These are phyloP conservation scores for Casuarina equisetifolia DNA, from an alignment of 306 rosid species.

Conservation along the genomic window DNA sequence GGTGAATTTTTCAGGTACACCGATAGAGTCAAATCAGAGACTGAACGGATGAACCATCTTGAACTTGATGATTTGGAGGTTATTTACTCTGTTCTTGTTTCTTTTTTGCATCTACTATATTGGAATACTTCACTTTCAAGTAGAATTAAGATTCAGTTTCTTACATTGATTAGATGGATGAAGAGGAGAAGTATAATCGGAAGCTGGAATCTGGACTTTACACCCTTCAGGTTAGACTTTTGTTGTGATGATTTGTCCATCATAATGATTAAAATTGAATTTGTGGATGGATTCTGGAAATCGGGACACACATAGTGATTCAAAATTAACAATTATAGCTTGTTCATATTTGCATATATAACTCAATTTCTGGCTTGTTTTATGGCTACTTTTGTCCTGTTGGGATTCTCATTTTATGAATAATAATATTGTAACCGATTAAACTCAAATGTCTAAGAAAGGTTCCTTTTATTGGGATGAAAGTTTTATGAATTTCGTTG, in stretches of 20 bases:
- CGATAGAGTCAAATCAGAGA: conserved; percentile 79
- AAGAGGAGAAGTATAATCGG: conserved; percentile 88
- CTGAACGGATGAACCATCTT: conserved; percentile 59
- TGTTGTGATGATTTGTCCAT: conserved; percentile 2
- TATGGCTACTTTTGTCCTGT: neutral
- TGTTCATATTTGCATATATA: neutral
- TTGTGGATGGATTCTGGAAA: neutral
- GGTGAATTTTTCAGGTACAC: conserved; percentile 60
- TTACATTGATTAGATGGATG: conserved; percentile 69
- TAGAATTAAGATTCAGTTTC: conserved; percentile 11
- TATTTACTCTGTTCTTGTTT: conserved; percentile 11
- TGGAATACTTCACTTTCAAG: conserved; percentile 3
- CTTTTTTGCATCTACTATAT: conserved; percentile 9
- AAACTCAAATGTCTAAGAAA: neutral
- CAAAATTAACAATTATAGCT: neutral
- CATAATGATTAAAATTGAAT: neutral
- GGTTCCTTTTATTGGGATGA: neutral
- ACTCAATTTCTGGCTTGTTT: neutral
- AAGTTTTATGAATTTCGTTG: neutral
- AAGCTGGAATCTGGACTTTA: conserved; percentile 95
- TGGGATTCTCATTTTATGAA: neutral
- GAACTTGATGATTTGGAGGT: conserved; percentile 94
- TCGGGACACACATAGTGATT: neutral
- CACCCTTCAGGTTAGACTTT: conserved; percentile 77
- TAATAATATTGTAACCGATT: neutral